Evolutionary conservation across 768 basidiomycete genomes (phyloP).

Genomic region (Boletus insuetus): DNA sequence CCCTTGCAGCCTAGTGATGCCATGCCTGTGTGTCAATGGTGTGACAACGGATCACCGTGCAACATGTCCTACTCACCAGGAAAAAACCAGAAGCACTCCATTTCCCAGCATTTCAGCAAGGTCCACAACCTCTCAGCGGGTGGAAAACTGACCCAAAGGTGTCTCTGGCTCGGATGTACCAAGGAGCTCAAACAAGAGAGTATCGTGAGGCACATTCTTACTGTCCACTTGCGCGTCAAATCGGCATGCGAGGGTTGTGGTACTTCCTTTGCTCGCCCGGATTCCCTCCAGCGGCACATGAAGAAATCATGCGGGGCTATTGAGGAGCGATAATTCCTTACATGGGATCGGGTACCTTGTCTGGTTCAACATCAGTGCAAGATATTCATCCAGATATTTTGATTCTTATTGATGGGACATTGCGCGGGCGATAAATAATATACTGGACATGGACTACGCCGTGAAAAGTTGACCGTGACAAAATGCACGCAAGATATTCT

Average conservation of each 20-base stretch:
- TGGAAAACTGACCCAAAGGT: conserved; percentile 7
- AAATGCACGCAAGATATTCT: too few relatives aligned
- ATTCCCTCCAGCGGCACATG: conserved; percentile 26
- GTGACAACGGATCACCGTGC: conserved; percentile 7
- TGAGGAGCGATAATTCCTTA: not conserved
- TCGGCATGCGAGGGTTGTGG: conserved; percentile 18
- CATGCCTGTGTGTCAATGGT: conserved; percentile 7
- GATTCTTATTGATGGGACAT: too few relatives aligned
- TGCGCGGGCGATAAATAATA: too few relatives aligned
- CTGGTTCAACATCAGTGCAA: too few relatives aligned
- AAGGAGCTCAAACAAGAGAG: conserved; percentile 28
- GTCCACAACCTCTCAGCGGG: conserved; percentile 4
- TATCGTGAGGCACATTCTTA: conserved; percentile 21
- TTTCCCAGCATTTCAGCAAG: conserved; percentile 9
- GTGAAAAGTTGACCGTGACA: too few relatives aligned
- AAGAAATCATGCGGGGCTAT: conserved; percentile 16
- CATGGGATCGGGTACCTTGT: not conserved
- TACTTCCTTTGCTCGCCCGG: conserved; percentile 23
- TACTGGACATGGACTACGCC: too few relatives aligned
- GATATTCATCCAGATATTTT: too few relatives aligned
- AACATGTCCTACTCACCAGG: not conserved
- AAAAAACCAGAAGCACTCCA: conserved; percentile 9
- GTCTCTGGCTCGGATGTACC: conserved; percentile 18
- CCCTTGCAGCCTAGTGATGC: not conserved
- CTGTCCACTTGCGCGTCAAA: conserved; percentile 19